Evolutionary conservation across 1,284 basidiomycete genomes (phyloP).

Genomic region (Cryptococcus wingfieldii): DNA sequence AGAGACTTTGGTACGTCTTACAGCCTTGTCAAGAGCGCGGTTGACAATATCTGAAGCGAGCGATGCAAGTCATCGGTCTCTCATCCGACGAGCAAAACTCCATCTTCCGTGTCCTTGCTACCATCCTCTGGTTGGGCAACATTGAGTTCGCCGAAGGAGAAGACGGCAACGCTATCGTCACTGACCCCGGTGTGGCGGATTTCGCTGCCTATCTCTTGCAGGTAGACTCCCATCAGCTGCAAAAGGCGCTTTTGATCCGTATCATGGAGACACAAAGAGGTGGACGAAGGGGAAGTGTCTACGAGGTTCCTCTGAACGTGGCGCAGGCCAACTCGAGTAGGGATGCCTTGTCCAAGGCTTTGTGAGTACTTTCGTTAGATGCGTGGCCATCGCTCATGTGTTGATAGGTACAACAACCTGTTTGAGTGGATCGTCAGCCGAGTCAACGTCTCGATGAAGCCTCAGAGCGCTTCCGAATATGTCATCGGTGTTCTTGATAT

Average conservation of each 20-base stretch:
- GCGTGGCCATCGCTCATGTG: neutral
- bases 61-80: conserved; percentile 91
- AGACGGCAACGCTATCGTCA: conserved; percentile 78
- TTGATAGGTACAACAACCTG: conserved; percentile 76
- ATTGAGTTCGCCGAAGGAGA: conserved; percentile 83
- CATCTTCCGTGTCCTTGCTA: conserved; percentile 89
- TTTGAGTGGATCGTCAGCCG: conserved; percentile 99
- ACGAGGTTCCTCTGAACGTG: conserved; percentile 93
- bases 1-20: conserved; percentile 70
- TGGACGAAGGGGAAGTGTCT: conserved; percentile 80
- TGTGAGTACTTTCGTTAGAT: conserved; percentile 46
- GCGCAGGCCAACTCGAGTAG: conserved; percentile 83
- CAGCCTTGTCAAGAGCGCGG: neutral
- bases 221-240: conserved; percentile 69
- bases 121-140: conserved; percentile 95
- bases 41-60: conserved; percentile 56
- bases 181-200: conserved; percentile 85
- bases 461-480: conserved; percentile 67
- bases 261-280: conserved; percentile 91
- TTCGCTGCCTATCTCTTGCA: conserved; percentile 96
- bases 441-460: conserved; percentile 94
- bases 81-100: conserved; percentile 78
- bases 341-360: conserved; percentile 90
- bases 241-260: conserved; percentile 79
- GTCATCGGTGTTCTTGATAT: conserved; percentile 97